These are phyloP conservation scores for Suhomyces tanzawaensis DNA, from an alignment of 805 yeast species.

Conservation along the genomic window DNA sequence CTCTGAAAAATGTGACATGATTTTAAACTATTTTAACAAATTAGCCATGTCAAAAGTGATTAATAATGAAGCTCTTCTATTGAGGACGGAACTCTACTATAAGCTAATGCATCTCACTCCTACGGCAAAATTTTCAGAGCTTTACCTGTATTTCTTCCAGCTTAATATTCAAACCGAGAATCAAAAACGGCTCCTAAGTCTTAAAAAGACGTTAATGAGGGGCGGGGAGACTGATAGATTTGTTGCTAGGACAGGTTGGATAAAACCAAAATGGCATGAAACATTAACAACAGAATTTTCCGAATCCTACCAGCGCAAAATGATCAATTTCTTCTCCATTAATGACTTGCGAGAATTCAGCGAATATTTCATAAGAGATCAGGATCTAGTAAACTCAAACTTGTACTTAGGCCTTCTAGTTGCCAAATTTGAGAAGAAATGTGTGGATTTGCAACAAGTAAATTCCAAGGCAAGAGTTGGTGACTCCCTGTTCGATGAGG, in stretches of 20 bases:
- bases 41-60: slow-evolving; percentile 22
- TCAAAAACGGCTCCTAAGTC: slow-evolving; percentile 9
- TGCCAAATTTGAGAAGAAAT: slow-evolving; percentile 33
- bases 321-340: slow-evolving; percentile 32
- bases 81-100: slow-evolving; percentile 15
- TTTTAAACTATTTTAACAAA: slow-evolving; percentile 25
- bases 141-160: slow-evolving; percentile 30
- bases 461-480: slow-evolving; percentile 5
- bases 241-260: slow-evolving; percentile 35
- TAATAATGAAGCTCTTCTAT: slow-evolving; percentile 22
- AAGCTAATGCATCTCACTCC: slow-evolving; percentile 19
- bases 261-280: slow-evolving; percentile 39
- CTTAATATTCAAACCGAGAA: slow-evolving; percentile 31
- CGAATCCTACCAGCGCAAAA: slow-evolving; percentile 20
- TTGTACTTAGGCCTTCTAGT: slow-evolving; percentile 36
- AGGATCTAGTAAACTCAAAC: slow-evolving; percentile 32
- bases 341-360: slow-evolving; percentile 25
- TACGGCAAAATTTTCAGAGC: slow-evolving; percentile 14
- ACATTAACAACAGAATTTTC: slow-evolving; percentile 17
- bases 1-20: slow-evolving; percentile 14
- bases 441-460: slow-evolving; percentile 8
- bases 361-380: slow-evolving; percentile 18
- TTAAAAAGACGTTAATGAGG: slow-evolving; percentile 22
- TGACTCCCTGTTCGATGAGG: slow-evolving; percentile 17
- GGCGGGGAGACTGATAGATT: slow-evolving; percentile 33